Evolutionary conservation across 2,329 filamentous ascomycete genomes (phyloP).

Genomic region (Davidsoniella virescens): DNA sequence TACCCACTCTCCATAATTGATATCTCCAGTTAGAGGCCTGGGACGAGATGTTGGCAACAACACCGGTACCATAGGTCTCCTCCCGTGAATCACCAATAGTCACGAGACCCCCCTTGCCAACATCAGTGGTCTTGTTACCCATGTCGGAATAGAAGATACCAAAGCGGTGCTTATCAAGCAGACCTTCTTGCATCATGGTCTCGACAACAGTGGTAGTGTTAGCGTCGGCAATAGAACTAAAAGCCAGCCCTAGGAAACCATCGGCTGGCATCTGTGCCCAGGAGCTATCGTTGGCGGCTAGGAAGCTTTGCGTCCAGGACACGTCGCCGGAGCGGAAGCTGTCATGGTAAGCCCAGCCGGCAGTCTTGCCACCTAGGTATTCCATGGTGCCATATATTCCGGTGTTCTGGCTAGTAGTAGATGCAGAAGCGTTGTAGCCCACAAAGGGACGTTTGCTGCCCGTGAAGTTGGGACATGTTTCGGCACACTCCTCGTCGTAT

Average conservation of each 20-base stretch:
- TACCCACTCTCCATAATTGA: conserved; percentile 20
- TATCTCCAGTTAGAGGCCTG: conserved; percentile 13
- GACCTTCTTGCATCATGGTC: conserved; percentile 18
- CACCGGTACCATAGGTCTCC: conserved; percentile 18
- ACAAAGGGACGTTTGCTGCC: conserved; percentile 13
- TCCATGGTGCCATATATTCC: conserved; percentile 16
- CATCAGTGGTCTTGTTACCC: conserved; percentile 10
- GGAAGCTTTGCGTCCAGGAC: conserved; percentile 19
- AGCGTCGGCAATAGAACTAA: conserved; percentile 19
- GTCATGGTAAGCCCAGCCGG: conserved; percentile 18
- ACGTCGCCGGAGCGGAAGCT: conserved; percentile 14
- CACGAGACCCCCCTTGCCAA: conserved; percentile 13
- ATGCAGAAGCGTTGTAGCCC: conserved; percentile 18
- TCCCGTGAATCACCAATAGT: conserved; percentile 22
- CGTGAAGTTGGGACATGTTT: conserved; percentile 17
- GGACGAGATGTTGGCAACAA: conserved; percentile 14
- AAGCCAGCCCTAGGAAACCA: conserved; percentile 23
- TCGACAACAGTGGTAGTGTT: conserved; percentile 20
- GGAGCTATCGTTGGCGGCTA: conserved; percentile 18
- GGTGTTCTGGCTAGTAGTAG: conserved; percentile 16
- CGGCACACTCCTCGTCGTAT: conserved; percentile 17
- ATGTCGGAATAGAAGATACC: conserved; percentile 19
- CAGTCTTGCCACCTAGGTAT: conserved; percentile 20
- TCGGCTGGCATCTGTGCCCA: conserved; percentile 19
- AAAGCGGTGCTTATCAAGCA: conserved; percentile 20